phyloP scores from a whole-genome alignment of 805 yeast genomes.

The Komagataella populi region DNA sequence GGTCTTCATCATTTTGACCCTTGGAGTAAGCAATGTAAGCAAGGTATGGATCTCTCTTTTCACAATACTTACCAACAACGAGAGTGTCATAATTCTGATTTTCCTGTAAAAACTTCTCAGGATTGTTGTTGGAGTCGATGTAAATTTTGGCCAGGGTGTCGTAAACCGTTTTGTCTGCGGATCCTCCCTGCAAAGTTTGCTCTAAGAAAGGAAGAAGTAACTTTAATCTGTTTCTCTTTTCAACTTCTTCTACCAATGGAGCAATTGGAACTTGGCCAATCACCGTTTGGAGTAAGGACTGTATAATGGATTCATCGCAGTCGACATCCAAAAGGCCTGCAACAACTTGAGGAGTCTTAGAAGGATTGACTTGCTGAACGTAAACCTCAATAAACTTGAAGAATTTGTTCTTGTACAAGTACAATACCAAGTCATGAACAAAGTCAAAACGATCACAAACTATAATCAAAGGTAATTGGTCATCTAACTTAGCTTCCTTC shows the following conservation, averaged over 20 bases:
- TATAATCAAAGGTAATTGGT: conserved; percentile 90
- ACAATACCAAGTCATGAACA: conserved; percentile 87
- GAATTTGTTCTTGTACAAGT: conserved; percentile 88
- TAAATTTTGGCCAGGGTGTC: conserved; percentile 95
- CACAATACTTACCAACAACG: conserved; percentile 96
- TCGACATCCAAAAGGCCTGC: conserved; percentile 96
- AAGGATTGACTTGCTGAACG: conserved; percentile 94
- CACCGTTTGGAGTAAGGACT: conserved; percentile 68
- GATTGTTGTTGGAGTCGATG: conserved; percentile 94
- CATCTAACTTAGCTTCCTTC: conserved; percentile 87
- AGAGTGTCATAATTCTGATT: conserved; percentile 84
- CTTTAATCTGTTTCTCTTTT: conserved; percentile 89
- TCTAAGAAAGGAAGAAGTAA: conserved; percentile 87
- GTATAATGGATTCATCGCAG: conserved; percentile 84
- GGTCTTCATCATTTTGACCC: conserved; percentile 84
- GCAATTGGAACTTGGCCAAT: conserved; percentile 90
- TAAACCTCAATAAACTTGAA: conserved; percentile 95
- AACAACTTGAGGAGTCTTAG: conserved; percentile 90
- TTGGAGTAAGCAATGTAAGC: conserved; percentile 97
- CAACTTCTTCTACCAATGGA: conserved; percentile 86
- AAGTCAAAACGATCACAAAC: conserved; percentile 89
- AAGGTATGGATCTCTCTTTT: conserved; percentile 95
- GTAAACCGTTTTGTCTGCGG: conserved; percentile 81
- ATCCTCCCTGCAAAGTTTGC: conserved; percentile 70
- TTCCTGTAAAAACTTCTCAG: conserved; percentile 91